Percentiles rank a stretch among this genome's conserved stretches.
These are phyloP conservation scores for Sclerotinia borealis DNA, from an alignment of 2,329 filamentous ascomycete species.

Conservation along the genomic window DNA sequence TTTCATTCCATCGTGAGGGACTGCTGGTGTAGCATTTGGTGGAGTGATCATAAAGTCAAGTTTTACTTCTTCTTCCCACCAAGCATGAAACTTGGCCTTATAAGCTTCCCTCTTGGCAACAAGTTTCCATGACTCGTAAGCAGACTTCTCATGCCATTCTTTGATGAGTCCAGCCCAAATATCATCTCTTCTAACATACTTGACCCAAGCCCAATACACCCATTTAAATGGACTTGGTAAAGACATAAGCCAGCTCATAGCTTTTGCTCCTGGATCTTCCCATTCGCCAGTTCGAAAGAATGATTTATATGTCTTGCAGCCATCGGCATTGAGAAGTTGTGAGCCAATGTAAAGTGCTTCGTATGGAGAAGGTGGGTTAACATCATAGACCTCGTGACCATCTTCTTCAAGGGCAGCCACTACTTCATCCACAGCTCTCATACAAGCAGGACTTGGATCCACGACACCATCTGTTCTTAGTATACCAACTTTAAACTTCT, in stretches of 20 bases:
- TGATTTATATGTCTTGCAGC: slow-evolving; percentile 71
- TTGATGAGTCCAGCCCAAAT: slow-evolving; percentile 74
- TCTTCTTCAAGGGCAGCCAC: slow-evolving; percentile 61
- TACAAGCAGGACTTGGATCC: slow-evolving; percentile 78
- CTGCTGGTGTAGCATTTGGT: slow-evolving; percentile 85
- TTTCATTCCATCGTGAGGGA: slow-evolving; percentile 81
- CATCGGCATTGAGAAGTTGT: slow-evolving; percentile 77
- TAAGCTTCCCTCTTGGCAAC: slow-evolving; percentile 72
- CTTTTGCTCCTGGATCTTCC: slow-evolving; percentile 69
- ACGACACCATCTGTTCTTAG: slow-evolving; percentile 77
- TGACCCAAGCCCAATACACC: slow-evolving; percentile 85
- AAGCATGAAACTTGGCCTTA: slow-evolving; percentile 72
- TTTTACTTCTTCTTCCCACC: slow-evolving; percentile 69
- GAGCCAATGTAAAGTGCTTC: slow-evolving; percentile 71
- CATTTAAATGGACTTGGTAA: slow-evolving; percentile 72
- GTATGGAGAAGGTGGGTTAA: slow-evolving; percentile 64
- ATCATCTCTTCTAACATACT: slow-evolving; percentile 68
- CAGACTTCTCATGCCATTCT: slow-evolving; percentile 67
- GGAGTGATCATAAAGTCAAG: slow-evolving; percentile 76
- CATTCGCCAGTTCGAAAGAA: slow-evolving; percentile 73
- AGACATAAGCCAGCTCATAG: slow-evolving; percentile 68
- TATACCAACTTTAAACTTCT: slow-evolving; percentile 65
- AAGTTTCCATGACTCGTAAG: slow-evolving; percentile 76
- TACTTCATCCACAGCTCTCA: slow-evolving; percentile 65
- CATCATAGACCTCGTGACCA: slow-evolving; percentile 69